phyloP scores from a whole-genome alignment of 2,329 filamentous ascomycete species.

The Neonectria faginata region DNA sequence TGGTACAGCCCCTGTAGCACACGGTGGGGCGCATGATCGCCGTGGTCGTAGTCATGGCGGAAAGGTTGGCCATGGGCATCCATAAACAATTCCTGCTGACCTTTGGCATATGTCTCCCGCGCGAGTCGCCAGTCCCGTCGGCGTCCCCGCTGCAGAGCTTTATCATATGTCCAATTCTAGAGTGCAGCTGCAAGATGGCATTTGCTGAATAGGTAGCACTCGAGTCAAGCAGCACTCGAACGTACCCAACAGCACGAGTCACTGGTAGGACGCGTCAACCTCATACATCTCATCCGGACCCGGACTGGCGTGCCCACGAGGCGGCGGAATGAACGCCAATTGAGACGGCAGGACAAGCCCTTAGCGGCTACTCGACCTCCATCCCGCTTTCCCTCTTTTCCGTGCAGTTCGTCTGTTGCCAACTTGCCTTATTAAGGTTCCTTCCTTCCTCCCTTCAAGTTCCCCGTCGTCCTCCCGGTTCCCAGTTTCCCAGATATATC shows the following conservation, averaged over 20 bases:
- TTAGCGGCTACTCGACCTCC: conserved; percentile 44
- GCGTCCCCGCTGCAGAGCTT: neutral
- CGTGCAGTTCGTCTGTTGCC: neutral
- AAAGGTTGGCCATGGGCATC: conserved; percentile 14
- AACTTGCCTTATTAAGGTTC: conserved; percentile 12
- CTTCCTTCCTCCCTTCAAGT: neutral
- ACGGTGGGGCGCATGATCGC: conserved; percentile 21
- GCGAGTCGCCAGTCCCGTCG: neutral
- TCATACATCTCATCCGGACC: conserved; percentile 12
- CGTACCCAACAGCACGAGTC: conserved; percentile 1
- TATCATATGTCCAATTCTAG: neutral
- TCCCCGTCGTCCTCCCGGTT: conserved; percentile 1
- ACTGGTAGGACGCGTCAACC: conserved; percentile 9
- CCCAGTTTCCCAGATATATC: conserved; percentile 8
- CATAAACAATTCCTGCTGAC: conserved; percentile 10
- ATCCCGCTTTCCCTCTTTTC: conserved; percentile 28
- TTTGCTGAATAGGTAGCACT: neutral
- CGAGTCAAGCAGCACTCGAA: conserved; percentile 8
- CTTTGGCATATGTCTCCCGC: neutral
- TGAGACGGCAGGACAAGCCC: conserved; percentile 34
- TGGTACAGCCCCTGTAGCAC: conserved; percentile 13
- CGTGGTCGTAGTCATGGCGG: conserved; percentile 1
- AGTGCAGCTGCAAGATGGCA: neutral
- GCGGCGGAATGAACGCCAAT: conserved; percentile 38
- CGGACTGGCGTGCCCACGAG: conserved; percentile 27